A percentile compares a stretch with the other conserved stretches of the same genome.
Evolutionary conservation across 2,329 filamentous ascomycete genomes (phyloP).

Genomic region (Curvularia sp.): DNA sequence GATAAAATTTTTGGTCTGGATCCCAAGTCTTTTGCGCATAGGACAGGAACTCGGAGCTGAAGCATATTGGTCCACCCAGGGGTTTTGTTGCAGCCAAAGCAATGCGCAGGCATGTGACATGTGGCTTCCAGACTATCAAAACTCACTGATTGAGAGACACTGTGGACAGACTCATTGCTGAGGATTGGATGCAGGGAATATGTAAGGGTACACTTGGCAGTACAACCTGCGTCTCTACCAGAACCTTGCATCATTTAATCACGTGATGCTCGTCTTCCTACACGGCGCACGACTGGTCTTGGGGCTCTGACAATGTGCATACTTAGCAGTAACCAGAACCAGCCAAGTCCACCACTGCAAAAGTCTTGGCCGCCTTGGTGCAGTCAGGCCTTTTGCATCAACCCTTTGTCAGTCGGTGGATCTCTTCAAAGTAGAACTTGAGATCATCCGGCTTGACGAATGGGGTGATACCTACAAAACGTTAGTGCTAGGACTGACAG

Average conservation of each 20-base stretch:
- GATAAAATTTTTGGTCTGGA: not conserved
- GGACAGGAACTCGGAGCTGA: not conserved
- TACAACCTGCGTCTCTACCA: not conserved
- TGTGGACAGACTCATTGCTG: not conserved
- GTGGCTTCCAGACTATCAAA: not conserved
- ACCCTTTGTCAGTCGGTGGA: conserved; percentile 62
- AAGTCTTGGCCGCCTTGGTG: not conserved
- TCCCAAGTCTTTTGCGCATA: not conserved
- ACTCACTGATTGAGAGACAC: not conserved
- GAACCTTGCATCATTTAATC: not conserved
- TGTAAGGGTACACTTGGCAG: not conserved
- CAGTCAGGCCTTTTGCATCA: conserved; percentile 27
- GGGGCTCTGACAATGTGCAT: not conserved
- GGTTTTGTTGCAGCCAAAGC: not conserved
- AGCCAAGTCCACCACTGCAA: not conserved
- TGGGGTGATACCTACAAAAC: conserved; percentile 78
- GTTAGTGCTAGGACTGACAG: conserved; percentile 23
- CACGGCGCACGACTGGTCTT: not conserved
- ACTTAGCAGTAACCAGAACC: not conserved
- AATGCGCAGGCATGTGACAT: not conserved
- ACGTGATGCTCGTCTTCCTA: not conserved
- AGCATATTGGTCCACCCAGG: not conserved
- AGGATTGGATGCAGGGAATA: not conserved
- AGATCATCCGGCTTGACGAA: conserved; percentile 93
- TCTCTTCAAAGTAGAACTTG: conserved; percentile 91